phyloP scores from a whole-genome alignment of 2,329 filamentous ascomycete species.

The Paracoccidioides lutzii region DNA sequence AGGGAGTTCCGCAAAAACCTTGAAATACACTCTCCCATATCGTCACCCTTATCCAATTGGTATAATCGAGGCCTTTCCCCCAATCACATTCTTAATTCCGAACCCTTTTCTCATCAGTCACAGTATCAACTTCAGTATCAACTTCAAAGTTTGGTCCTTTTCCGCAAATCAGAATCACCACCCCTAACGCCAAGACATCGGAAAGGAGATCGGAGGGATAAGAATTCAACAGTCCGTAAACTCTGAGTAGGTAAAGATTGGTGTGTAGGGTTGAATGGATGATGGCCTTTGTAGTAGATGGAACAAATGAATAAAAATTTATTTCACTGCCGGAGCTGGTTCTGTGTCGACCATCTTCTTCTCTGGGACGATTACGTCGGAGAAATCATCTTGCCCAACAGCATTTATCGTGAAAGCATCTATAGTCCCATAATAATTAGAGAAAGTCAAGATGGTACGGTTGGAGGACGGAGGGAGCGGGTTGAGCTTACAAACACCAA shows the following conservation, averaged over 20 bases:
- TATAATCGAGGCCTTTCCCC: background rate
- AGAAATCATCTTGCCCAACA: slow-evolving; percentile 92
- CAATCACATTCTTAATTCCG: background rate
- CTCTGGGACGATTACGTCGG: slow-evolving; percentile 83
- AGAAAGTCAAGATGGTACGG: background rate
- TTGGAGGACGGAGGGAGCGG: background rate
- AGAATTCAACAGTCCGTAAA: background rate
- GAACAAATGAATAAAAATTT: background rate
- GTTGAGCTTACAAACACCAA: slow-evolving; percentile 70
- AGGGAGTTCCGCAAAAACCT: background rate
- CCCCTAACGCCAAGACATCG: background rate
- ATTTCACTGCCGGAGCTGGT: background rate
- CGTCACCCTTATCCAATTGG: background rate
- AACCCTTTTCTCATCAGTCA: background rate
- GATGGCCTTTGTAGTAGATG: background rate
- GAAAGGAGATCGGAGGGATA: background rate
- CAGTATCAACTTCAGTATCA: background rate
- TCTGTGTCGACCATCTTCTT: slow-evolving; percentile 18
- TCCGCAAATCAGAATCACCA: background rate
- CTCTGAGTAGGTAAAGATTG: background rate
- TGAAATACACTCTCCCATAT: background rate
- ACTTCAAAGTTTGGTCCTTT: background rate
- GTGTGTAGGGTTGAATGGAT: background rate
- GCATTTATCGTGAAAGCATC: slow-evolving; percentile 64
- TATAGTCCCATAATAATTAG: slow-evolving; percentile 19